Evolutionary conservation across 768 basidiomycete genomes (phyloP), one percentile per base, ranked within the genome.

Genomic region (Trametes gibbosa): DNA sequence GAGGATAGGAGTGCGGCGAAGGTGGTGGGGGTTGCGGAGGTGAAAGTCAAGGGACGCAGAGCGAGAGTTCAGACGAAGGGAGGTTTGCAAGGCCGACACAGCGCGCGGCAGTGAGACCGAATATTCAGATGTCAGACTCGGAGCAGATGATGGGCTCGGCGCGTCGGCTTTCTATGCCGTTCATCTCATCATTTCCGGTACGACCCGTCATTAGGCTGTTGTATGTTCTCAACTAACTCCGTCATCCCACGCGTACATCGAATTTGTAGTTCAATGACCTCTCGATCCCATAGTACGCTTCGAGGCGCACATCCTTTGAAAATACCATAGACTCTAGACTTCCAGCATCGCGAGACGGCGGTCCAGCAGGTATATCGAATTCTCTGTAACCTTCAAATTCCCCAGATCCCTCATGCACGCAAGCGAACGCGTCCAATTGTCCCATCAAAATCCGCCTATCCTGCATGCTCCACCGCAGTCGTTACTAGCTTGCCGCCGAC

Each of bases 401-500:
- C 54, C 39, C 55, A 37, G 40, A 49, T 27, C 29, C 25, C 49
- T 34, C 52, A 16, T 29, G 47, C 46, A 27, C 43, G 5, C 50
- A 25, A 56, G 40, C 37, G 51, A 49, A 34, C 4, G 12, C 52
- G 12, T n/a, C 37, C 40, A 47, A 56, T 34, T 25, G 49, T 19
- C 37, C 45, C n/a, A n/a, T n/a, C n/a, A n/a, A n/a, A n/a, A n/a
- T n/a, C n/a, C 51, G 45, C 53, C 46, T 56, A 34, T 13, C 87
- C 87, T 65, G 75, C 74, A 65, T 98, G 96, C 72, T 98, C 95
- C 9, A 98, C 90, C 25, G 97, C 84, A 13, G 78, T 86, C 17
- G 96, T 98, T 37, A 94, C 82, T 58, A 98, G 75, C 73, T 90
- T 96, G 12, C 96, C 95, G 61, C 81, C 76, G 69, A 84, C 76